Evolutionary conservation across 2,329 filamentous ascomycete genomes (phyloP).

Genomic region (Nemania serpens): DNA sequence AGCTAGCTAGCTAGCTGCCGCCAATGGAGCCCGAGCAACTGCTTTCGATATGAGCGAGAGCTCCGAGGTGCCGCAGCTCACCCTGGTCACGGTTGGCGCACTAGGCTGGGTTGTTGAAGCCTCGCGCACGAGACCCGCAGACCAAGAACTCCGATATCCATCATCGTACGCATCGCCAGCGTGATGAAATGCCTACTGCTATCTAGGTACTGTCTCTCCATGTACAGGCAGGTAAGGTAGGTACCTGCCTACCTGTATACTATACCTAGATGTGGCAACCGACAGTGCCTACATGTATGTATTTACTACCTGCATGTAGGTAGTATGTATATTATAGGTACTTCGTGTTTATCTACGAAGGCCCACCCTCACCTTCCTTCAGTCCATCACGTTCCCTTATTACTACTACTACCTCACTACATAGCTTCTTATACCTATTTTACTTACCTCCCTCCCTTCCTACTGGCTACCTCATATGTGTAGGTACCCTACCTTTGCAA

Average conservation of each 20-base stretch:
- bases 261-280: no score
- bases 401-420: neutral
- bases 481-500: no score
- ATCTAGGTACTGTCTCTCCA: neutral
- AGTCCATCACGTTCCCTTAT: neutral
- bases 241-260: no score
- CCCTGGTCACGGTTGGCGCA: neutral
- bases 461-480: no score
- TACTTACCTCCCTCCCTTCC: no score
- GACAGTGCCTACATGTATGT: no score
- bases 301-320: no score
- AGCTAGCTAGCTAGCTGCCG: neutral
- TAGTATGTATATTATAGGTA: neutral
- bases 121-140: constrained; percentile 19
- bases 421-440: neutral
- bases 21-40: neutral
- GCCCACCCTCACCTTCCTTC: constrained; percentile 23
- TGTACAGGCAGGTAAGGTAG: no score
- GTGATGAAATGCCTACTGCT: constrained; percentile 15
- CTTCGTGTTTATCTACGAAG: constrained; percentile 13
- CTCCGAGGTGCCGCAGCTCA: neutral
- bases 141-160: constrained; percentile 19
- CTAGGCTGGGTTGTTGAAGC: constrained; percentile 18
- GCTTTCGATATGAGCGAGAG: neutral
- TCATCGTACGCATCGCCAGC: constrained; percentile 16